Evolutionary conservation across 768 basidiomycete species (phyloP).

Genomic region (Lactarius trivialis): DNA sequence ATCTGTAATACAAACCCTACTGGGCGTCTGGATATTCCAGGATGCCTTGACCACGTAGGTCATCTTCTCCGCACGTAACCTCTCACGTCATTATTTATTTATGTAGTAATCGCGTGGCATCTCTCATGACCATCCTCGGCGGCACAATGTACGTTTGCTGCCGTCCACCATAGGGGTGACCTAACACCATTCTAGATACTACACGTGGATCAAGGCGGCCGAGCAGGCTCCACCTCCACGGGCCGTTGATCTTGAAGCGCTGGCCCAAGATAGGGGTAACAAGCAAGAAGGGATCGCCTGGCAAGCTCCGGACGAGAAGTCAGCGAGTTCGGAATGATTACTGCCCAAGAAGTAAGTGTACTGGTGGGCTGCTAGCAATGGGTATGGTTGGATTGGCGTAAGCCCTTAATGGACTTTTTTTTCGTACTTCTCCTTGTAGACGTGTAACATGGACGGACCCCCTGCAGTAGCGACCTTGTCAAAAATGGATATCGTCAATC

Average conservation of each 20-base stretch:
- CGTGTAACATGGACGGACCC: neutral
- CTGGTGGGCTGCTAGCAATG: neutral
- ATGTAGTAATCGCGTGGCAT: constrained; percentile 19
- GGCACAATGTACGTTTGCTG: constrained; percentile 53
- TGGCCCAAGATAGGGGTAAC: constrained; percentile 23
- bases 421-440: neutral
- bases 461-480: neutral
- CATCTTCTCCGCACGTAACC: neutral
- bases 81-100: neutral
- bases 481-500: neutral
- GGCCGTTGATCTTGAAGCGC: constrained; percentile 37
- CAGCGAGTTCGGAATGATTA: neutral
- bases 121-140: constrained; percentile 51
- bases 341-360: neutral
- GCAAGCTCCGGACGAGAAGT: constrained; percentile 27
- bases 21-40: constrained; percentile 70
- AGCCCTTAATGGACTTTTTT: neutral
- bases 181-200: constrained; percentile 36
- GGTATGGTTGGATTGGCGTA: neutral
- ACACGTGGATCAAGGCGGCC: constrained; percentile 49
- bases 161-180: neutral
- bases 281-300: constrained; percentile 28
- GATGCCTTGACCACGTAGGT: constrained; percentile 66
- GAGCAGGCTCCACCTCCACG: constrained; percentile 29
- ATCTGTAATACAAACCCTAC: constrained; percentile 75